Evolutionary conservation across 169 alveolate genomes (phyloP), one percentile per base, ranked within the genome.

Genomic region (Plasmodium knowlesi): DNA sequence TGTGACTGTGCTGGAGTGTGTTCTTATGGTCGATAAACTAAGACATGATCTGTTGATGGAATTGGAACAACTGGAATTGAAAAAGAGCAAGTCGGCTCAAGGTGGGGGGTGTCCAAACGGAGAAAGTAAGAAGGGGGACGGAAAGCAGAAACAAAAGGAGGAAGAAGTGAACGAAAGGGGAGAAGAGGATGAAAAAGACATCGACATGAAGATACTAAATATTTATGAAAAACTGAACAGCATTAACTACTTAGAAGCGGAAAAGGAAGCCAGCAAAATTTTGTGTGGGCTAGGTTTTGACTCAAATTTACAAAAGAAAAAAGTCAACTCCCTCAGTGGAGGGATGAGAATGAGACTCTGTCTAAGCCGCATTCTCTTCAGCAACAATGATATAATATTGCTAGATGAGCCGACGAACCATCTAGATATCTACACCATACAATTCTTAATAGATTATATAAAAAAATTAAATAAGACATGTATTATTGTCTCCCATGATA

Each of bases 401-500:
- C 61, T 96, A 28, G 97, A 96, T 82, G 97, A 96, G 39, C 97
- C 97, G 5, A 96, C 97, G 54, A 96, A 96, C 89, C 96, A 96
- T 89, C 70, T 96, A 89, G 97, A 96, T 84, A 80, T 83, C 46
- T 92, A 83, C 50, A 93, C 97, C 25, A 94, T 94, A 54, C 99
- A 98, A 95, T 98, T 99, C 99, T 97, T 99, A 37, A 99, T 98
- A 94, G 98, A 98, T 76, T 99, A 98, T 95, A 95, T 99, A 43
- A 94, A 93, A 80, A 95, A 97, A 50, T 97, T 98, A 95, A 97
- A 96, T 73, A 98, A 97, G 83, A 99, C 99, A 74, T 98, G 98
- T 84, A 97, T 99, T 39, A 98, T 99, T 30, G 99, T 99, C 41
- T 98, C 99, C 76, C 99, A 99, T 96, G 99, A 99, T 37, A 97